Percentiles rank a stretch among this genome's conserved stretches.
phyloP scores from a whole-genome alignment of 2,329 filamentous ascomycete genomes.

The Aspergillus uvarum region DNA sequence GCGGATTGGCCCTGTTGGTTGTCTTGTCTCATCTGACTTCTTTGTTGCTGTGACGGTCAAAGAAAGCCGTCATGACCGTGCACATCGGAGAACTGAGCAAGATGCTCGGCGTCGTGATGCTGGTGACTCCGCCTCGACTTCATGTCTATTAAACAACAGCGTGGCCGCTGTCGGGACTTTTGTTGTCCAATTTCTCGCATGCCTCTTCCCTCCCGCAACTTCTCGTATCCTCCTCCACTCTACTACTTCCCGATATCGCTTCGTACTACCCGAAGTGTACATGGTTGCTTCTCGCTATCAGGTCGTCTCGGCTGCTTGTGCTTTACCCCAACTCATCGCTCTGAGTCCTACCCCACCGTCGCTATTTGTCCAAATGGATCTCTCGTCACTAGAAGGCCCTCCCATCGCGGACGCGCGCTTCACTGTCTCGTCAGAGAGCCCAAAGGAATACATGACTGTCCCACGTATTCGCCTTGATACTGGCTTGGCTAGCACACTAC shows the following conservation, averaged over 20 bases:
- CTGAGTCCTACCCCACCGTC: background rate
- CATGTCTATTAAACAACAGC: background rate
- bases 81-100: background rate
- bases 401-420: constrained; percentile 28
- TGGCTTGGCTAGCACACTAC: background rate
- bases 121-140: constrained; percentile 1
- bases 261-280: background rate
- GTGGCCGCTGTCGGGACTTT: background rate
- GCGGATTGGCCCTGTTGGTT: background rate
- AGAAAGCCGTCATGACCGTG: constrained; percentile 1
- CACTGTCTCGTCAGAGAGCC: background rate
- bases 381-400: constrained; percentile 39
- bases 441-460: background rate
- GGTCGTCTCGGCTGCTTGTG: background rate
- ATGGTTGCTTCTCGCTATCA: background rate
- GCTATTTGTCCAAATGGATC: constrained; percentile 25
- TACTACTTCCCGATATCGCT: background rate
- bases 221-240: background rate
- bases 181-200: background rate
- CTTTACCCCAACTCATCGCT: background rate
- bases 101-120: background rate
- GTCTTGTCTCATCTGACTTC: background rate
- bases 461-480: constrained; percentile 16
- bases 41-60: constrained; percentile 4
- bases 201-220: background rate